Evolutionary conservation across 148 eudicot species (phyloP), one percentile per base, ranked within the genome.

Genomic region (Persicaria maculosa): DNA sequence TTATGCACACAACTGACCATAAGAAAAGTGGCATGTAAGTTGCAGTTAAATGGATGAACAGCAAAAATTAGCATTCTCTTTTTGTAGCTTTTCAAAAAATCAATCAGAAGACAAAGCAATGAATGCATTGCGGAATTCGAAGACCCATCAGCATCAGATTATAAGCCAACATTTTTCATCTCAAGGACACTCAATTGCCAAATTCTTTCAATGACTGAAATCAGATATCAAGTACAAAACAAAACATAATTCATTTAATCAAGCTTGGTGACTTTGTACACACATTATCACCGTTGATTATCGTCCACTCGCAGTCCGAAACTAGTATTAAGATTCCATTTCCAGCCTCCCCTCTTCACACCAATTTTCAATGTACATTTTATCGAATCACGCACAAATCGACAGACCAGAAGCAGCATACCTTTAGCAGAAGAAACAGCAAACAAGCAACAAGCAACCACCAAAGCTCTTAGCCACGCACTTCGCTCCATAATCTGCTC

Each of bases 401-500:
- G 4, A 20, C n/a, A 43, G 19, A 19, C 31, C 64, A 77, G 1
- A 36, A 10, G 12, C 44, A 9, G 3, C 14, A 50, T 76, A 89
- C 93, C 93, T 84, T 86, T 81, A 48, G 75, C 83, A 73, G 64
- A 74, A 52, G 87, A 84, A 65, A 81, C 77, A 11, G 71, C 54
- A 46, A 84, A 72, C 54, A 85, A 58, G 76, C 76, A 82, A 68
- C 83, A 79, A 0, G 81, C 36, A 10, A 85, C 0, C 47, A 81
- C 83, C 72, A 74, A 82, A 16, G 58, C 78, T 6, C 40, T 79
- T 44, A 87, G 59, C 85, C 84, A 83, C 11, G 72, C 74, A 50
- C 68, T 82, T 53, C 48, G 65, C 12, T 71, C 86, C 93, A 89
- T 89, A 47, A 71, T 77, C 87, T 77, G 84, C 71, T 6, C 12